phyloP scores from a whole-genome alignment of 306 rosid species.

The Notholithocarpus densiflorus region DNA sequence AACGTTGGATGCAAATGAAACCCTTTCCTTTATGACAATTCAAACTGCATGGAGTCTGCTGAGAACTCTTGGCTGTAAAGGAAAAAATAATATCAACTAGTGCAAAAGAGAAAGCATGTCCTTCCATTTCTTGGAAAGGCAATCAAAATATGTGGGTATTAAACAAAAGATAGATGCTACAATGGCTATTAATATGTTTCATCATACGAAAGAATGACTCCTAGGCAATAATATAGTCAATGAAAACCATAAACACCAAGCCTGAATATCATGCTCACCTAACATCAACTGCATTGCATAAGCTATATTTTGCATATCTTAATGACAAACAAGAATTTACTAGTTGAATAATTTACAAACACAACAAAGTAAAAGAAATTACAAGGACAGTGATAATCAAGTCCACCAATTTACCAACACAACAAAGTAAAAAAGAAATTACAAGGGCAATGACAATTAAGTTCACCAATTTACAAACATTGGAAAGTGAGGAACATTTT shows the following conservation, averaged over 20 bases:
- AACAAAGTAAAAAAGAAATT: not conserved
- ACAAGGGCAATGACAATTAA: no score
- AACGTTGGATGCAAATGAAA: not conserved
- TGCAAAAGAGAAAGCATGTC: not conserved
- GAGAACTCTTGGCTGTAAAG: not conserved
- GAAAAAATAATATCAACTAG: not conserved
- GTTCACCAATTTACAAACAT: no score
- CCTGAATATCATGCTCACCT: not conserved
- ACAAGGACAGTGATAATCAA: not conserved
- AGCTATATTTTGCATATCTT: not conserved
- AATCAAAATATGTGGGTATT: not conserved
- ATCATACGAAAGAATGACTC: no score
- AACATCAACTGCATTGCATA: not conserved
- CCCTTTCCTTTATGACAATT: not conserved
- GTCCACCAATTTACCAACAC: not conserved
- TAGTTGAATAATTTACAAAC: not conserved
- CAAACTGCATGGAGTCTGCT: not conserved
- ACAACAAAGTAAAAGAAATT: not conserved
- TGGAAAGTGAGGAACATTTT: no score
- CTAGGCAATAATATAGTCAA: no score
- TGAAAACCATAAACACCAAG: not conserved
- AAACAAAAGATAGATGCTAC: not conserved
- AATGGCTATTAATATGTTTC: not conserved
- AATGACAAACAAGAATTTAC: not conserved
- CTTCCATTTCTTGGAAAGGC: not conserved